Percentiles rank a stretch among this genome's conserved stretches.
phyloP scores from a whole-genome alignment of 257 asterid genomes.

The Solanum pennellii region DNA sequence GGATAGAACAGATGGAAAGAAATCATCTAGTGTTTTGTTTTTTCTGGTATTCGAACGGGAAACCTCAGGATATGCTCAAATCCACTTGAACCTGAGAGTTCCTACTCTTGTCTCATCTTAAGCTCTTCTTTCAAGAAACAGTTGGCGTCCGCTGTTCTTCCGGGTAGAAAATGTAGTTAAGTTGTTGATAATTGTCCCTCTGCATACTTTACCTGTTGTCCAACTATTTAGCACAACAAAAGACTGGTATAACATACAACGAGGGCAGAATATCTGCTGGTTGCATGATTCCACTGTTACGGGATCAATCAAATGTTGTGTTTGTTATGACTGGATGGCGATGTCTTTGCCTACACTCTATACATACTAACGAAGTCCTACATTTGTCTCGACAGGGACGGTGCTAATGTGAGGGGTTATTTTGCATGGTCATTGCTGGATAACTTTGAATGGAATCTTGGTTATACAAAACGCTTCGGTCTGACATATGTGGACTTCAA shows the following conservation, averaged over 20 bases:
- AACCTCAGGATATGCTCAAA: not conserved
- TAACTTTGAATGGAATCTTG: slow-evolving; percentile 18
- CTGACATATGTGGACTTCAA: slow-evolving; percentile 32
- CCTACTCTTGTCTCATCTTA: not conserved
- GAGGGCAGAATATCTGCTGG: not conserved
- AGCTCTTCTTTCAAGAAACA: not conserved
- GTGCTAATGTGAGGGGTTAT: slow-evolving; percentile 13
- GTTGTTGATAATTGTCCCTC: not conserved
- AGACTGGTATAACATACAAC: not conserved
- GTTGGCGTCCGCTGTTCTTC: not conserved
- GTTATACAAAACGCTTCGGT: slow-evolving; percentile 21
- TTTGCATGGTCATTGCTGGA: slow-evolving; percentile 19
- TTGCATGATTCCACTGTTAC: not conserved
- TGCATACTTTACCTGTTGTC: not conserved
- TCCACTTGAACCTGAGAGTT: not conserved
- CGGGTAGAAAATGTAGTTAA: not conserved
- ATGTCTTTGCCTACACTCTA: not conserved
- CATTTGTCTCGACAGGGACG: slow-evolving; percentile 7
- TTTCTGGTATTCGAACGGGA: not conserved
- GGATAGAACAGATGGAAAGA: not conserved
- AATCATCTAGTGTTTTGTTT: not conserved
- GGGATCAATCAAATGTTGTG: not conserved
- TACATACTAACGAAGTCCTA: not conserved
- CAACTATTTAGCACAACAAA: not conserved
- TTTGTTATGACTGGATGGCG: not conserved